A percentile compares a stretch with the other conserved stretches of the same genome.
phyloP scores from a whole-genome alignment of 2,329 filamentous ascomycete species.

The Fusarium phyllophilum region DNA sequence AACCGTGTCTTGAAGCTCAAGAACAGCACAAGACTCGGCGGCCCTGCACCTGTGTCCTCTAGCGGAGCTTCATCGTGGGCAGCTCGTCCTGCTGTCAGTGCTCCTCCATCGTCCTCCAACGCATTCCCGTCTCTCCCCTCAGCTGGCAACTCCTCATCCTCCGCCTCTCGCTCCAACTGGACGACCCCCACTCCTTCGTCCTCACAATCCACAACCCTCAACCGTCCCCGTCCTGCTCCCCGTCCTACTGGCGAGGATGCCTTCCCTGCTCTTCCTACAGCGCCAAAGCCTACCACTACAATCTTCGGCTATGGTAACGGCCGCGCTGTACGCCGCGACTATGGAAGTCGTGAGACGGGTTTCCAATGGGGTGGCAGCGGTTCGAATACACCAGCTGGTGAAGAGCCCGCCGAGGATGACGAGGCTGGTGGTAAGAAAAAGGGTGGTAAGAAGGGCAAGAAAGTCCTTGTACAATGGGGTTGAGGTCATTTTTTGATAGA shows the following conservation, averaged over 20 bases:
- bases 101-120: constrained; percentile 42
- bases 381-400: constrained; percentile 39
- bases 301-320: constrained; percentile 70
- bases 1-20: constrained; percentile 68
- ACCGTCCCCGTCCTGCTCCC: constrained; percentile 30
- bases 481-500: constrained; percentile 43
- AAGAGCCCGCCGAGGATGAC: constrained; percentile 42
- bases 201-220: constrained; percentile 43
- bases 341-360: constrained; percentile 58
- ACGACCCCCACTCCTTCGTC: constrained; percentile 32
- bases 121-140: constrained; percentile 59
- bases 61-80: constrained; percentile 36
- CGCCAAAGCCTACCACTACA: constrained; percentile 73
- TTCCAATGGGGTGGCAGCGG: constrained; percentile 61
- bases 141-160: constrained; percentile 34
- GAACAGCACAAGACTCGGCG: constrained; percentile 63
- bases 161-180: constrained; percentile 47
- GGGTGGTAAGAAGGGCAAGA: constrained; percentile 69
- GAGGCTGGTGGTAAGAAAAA: constrained; percentile 59
- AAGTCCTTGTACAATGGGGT: constrained; percentile 71
- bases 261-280: constrained; percentile 85
- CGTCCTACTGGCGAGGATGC: constrained; percentile 62
- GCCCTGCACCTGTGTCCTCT: constrained; percentile 44
- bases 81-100: constrained; percentile 25
- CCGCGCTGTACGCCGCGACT: constrained; percentile 63